Base-by-base conservation (phyloP, 371 early-diverging fungal species). In the Dinochytrium kinnereticum region DNA sequence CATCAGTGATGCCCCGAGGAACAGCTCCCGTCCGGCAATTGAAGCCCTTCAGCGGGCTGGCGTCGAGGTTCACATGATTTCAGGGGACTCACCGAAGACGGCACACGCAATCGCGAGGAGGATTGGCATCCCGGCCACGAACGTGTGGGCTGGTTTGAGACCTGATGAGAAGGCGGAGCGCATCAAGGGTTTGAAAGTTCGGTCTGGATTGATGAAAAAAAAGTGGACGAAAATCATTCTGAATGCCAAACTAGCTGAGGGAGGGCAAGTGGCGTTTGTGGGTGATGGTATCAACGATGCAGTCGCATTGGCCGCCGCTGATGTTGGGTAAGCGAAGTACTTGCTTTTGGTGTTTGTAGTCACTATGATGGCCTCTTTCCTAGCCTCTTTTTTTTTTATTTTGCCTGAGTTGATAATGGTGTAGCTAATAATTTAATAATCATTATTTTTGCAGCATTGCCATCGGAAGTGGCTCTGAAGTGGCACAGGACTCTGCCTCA, bases 261-360 rank as follows among this genome's bases (percentile, higher is more conserved):
- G 26, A 24, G 24, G 57, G 10, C 37, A 64, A 31, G 91, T 91
- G 1, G 91, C 89, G 28, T 90, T 89, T 89, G 88, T 88, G 51
- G 88, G 89, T 69, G 98, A 98, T 83, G 98, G 98, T n/a, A 95
- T 96, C 77, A 98, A 96, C 77, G 98, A 96, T 82, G 91, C 95
- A 0, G 92, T 94, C 39, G 97, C 97, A 0, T 82, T 98, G 7
- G 94, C 93, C 21, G 91, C 90, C 76, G 91, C 96, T 3, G 93
- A 95, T 80, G 90, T 96, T 21, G 95, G 96, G 85, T 75, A 44
- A 69, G 77, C 76, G 15, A 30, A 24, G 26, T n/a, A n/a, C n/a
- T n/a, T n/a, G 38, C n/a, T 7, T 71, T 53, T 21, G 30, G 38
- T 66, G 38, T 55, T 57, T 64, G 30, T 44, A 65, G 71, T 36